Conservation (phyloP, 176 grass and related monocot genomes). For the Metroxylon sagu region DNA sequence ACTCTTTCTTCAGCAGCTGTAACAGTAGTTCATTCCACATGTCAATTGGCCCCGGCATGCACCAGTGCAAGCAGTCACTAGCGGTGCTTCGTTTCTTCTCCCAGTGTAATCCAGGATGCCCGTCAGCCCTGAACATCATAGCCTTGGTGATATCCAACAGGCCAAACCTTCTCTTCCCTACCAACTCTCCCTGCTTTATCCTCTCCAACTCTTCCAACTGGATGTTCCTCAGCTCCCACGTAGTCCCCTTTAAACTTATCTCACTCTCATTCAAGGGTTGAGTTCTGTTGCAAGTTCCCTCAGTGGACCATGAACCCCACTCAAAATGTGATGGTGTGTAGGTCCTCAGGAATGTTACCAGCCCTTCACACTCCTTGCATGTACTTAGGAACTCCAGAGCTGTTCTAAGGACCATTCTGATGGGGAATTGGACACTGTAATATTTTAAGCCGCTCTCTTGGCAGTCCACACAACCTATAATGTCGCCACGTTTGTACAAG, state of each 20-base stretch:
- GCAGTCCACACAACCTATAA: conserved; percentile 42
- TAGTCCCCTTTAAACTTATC: conserved; percentile 1
- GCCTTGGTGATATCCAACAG: conserved; percentile 74
- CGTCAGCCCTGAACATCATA: conserved; percentile 88
- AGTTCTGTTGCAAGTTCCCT: conserved; percentile 48
- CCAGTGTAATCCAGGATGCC: conserved; percentile 51
- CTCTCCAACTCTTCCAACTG: conserved; percentile 50
- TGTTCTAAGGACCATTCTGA: conserved; percentile 26
- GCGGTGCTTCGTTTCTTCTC: conserved; percentile 31
- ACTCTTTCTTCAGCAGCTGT: conserved; percentile 11
- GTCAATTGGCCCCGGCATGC: conserved; percentile 62
- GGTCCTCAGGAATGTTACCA: conserved; percentile 40
- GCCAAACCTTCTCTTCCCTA: conserved; percentile 22
- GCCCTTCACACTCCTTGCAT: conserved; percentile 27
- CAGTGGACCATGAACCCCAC: conserved; percentile 50
- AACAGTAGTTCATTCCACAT: conserved; percentile 70
- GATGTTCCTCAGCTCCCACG: conserved; percentile 40
- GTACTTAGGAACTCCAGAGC: conserved; percentile 26
- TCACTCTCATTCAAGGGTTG: conserved; percentile 33
- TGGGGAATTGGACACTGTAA: conserved; percentile 14
- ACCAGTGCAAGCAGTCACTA: conserved; percentile 79
- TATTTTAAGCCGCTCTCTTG: conserved; percentile 10
- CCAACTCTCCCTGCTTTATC: conserved; percentile 1
- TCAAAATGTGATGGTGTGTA: conserved; percentile 57
- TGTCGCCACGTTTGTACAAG: conserved; percentile 28